A percentile compares a stretch with the other conserved stretches of the same genome.
Conservation (phyloP, 768 basidiomycete species). For the Astraeus odoratus region DNA sequence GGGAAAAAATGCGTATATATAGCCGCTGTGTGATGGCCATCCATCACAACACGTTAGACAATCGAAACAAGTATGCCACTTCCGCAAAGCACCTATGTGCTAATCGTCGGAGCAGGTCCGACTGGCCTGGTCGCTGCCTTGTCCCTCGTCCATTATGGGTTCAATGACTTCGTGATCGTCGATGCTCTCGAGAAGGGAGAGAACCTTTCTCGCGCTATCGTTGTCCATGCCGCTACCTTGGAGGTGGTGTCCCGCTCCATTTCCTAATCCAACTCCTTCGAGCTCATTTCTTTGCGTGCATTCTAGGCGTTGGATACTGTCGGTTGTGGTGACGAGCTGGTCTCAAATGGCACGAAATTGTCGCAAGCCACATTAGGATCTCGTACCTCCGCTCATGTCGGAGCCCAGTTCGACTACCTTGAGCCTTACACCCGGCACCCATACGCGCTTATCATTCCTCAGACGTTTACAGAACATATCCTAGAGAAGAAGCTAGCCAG, state of each 20-base stretch:
- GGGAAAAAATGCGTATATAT: no score
- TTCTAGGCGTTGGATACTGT: slow-evolving; percentile 40
- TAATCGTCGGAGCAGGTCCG: no score
- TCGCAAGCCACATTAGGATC: slow-evolving; percentile 22
- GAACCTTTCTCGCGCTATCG: slow-evolving; percentile 37
- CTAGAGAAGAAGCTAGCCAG: slow-evolving; percentile 30
- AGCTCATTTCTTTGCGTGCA: neutral
- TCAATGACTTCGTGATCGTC: slow-evolving; percentile 37
- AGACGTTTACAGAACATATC: slow-evolving; percentile 37
- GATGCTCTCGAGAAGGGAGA: slow-evolving; percentile 29
- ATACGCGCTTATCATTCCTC: slow-evolving; percentile 36
- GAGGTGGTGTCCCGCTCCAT: slow-evolving; percentile 32
- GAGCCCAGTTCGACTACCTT: slow-evolving; percentile 28
- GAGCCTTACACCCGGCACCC: slow-evolving; percentile 37
- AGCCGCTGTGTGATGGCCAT: no score
- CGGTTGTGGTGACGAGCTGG: slow-evolving; percentile 33
- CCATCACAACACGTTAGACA: no score
- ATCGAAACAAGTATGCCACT: no score
- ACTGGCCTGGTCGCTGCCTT: slow-evolving; percentile 37
- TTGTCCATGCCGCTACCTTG: slow-evolving; percentile 46
- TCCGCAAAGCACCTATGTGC: no score
- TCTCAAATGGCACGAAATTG: slow-evolving; percentile 32
- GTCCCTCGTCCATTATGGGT: slow-evolving; percentile 22
- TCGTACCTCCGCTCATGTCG: slow-evolving; percentile 22
- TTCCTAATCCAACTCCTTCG: neutral